Evolutionary conservation across 2,329 filamentous ascomycete genomes (phyloP).

Genomic region (Elsinoe necatrix): DNA sequence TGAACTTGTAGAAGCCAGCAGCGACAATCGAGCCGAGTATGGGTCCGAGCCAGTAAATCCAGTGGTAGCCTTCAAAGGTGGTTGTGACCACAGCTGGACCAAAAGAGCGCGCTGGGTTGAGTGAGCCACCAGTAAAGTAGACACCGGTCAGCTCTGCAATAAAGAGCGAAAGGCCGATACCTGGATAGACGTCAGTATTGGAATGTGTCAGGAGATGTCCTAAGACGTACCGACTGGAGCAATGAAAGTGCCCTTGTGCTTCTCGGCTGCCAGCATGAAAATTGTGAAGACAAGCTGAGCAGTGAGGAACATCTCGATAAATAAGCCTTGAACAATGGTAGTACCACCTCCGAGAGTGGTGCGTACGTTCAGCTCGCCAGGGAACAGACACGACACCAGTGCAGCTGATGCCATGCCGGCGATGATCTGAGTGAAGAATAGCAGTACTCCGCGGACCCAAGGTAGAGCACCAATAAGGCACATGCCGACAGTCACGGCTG

Average conservation of each 20-base stretch:
- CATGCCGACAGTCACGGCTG: slow-evolving; percentile 32
- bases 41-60: slow-evolving; percentile 30
- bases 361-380: slow-evolving; percentile 30
- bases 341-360: slow-evolving; percentile 31
- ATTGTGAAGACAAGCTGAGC: slow-evolving; percentile 35
- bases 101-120: slow-evolving; percentile 32
- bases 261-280: slow-evolving; percentile 35
- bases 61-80: slow-evolving; percentile 27
- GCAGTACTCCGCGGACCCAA: slow-evolving; percentile 27
- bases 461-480: slow-evolving; percentile 31
- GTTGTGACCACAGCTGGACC: slow-evolving; percentile 26
- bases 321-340: slow-evolving; percentile 31
- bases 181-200: slow-evolving; percentile 9
- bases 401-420: slow-evolving; percentile 32
- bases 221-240: slow-evolving; percentile 29
- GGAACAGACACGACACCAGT: slow-evolving; percentile 31
- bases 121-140: slow-evolving; percentile 32
- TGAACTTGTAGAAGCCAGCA: slow-evolving; percentile 29
- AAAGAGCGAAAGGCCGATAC: slow-evolving; percentile 40
- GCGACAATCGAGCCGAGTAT: slow-evolving; percentile 25
- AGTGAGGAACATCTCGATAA: slow-evolving; percentile 36
- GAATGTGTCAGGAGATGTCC: slow-evolving; percentile 45
- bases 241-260: slow-evolving; percentile 38
- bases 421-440: slow-evolving; percentile 32
- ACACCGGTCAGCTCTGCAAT: slow-evolving; percentile 36